phyloP scores from a whole-genome alignment of 2,329 filamentous ascomycete species.

The Ustulina deusta region DNA sequence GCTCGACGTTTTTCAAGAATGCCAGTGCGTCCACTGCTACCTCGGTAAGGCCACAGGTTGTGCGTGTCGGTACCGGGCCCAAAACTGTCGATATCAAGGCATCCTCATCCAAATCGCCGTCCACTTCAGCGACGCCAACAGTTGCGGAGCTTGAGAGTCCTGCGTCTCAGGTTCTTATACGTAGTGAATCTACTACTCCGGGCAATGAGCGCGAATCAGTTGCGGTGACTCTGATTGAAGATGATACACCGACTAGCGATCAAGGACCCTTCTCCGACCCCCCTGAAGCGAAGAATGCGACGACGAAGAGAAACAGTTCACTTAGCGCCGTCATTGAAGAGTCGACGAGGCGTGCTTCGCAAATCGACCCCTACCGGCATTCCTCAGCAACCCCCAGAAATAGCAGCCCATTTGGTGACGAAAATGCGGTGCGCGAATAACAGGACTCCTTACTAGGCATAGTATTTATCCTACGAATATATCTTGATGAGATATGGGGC shows the following conservation, averaged over 20 bases:
- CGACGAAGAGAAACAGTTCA: conserved; percentile 58
- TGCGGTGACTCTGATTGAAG: conserved; percentile 62
- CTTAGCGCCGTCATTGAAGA: conserved; percentile 69
- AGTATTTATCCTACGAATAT: conserved; percentile 35
- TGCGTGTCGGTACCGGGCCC: conserved; percentile 65
- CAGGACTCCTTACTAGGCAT: conserved; percentile 1
- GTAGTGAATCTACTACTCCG: background rate
- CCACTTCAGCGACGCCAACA: conserved; percentile 32
- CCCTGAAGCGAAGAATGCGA: conserved; percentile 49
- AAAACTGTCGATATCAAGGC: conserved; percentile 55
- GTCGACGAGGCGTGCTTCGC: conserved; percentile 57
- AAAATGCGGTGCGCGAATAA: conserved; percentile 51
- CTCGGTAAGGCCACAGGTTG: conserved; percentile 68
- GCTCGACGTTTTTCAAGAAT: conserved; percentile 75
- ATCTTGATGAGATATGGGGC: conserved; percentile 42
- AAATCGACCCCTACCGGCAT: conserved; percentile 50
- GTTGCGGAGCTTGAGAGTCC: conserved; percentile 43
- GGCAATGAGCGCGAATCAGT: conserved; percentile 54
- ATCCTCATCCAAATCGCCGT: conserved; percentile 42
- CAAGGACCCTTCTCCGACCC: conserved; percentile 72
- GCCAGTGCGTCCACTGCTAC: conserved; percentile 69
- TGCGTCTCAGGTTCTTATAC: conserved; percentile 38
- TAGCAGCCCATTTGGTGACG: conserved; percentile 51
- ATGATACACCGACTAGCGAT: conserved; percentile 62
- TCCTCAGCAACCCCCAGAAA: conserved; percentile 42